phyloP scores from a whole-genome alignment of 306 rosid species.

The Rosa multiflora region DNA sequence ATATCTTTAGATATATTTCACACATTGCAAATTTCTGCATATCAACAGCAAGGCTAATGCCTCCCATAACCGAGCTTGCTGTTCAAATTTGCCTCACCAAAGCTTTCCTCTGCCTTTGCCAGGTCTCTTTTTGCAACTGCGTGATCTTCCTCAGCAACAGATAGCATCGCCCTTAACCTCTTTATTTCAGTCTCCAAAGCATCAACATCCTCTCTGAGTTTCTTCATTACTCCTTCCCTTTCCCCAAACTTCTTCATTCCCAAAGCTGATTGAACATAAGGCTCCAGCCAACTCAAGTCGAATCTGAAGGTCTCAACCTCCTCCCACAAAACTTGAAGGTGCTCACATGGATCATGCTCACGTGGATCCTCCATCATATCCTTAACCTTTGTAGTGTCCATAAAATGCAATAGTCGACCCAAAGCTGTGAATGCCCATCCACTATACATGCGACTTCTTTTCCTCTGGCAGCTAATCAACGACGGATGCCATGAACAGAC shows the following conservation, averaged over 20 bases:
- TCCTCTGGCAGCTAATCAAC: neutral
- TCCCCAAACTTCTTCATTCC: constrained; percentile 2
- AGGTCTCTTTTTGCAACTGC: neutral
- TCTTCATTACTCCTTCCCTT: neutral
- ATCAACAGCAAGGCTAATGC: neutral
- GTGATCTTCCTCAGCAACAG: neutral
- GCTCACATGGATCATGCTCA: neutral
- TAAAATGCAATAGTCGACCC: constrained; percentile 6
- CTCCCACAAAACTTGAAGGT: constrained; percentile 8
- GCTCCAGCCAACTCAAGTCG: constrained; percentile 13
- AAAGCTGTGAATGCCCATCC: constrained; percentile 18
- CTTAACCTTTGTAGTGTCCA: constrained; percentile 7
- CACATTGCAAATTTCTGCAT: neutral
- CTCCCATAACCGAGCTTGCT: constrained; percentile 3
- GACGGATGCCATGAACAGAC: constrained; percentile 15
- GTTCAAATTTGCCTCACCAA: constrained; percentile 1
- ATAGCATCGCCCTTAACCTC: constrained; percentile 3
- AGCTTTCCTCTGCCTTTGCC: neutral
- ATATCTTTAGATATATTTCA: neutral
- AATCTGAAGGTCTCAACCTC: neutral
- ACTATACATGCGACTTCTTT: neutral
- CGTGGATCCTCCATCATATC: constrained; percentile 6
- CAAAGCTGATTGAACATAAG: constrained; percentile 7
- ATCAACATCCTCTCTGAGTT: neutral
- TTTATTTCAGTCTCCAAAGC: neutral